Conservation (phyloP, 176 grass and related monocot genomes). For the maize (Zea mays) region Zm-B73-REFERENCE-NAM-5.0 NC_050103.1:92519501-92520000, state of each 20-base stretch:
- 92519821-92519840: too few relatives aligned
- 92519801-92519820: neutral
- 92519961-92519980: too few relatives aligned
- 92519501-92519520: constrained; percentile 20
- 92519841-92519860: too few relatives aligned
- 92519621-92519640: neutral
- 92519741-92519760: constrained; percentile 21
- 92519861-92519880: too few relatives aligned
- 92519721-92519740: constrained; percentile 1
- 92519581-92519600: neutral
- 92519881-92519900: too few relatives aligned
- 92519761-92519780: neutral
- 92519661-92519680: constrained; percentile 14
- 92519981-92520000: too few relatives aligned
- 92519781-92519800: too few relatives aligned
- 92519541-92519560: constrained; percentile 20
- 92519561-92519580: neutral
- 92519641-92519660: constrained; percentile 6
- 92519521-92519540: constrained; percentile 11
- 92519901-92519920: too few relatives aligned
- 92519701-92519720: constrained; percentile 7
- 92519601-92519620: neutral
- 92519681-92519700: constrained; percentile 4
- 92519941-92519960: too few relatives aligned
- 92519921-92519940: too few relatives aligned